These are phyloP conservation scores for Aspergillus arachidicola DNA, from an alignment of 2,329 filamentous ascomycete species.

Conservation along the genomic window DNA sequence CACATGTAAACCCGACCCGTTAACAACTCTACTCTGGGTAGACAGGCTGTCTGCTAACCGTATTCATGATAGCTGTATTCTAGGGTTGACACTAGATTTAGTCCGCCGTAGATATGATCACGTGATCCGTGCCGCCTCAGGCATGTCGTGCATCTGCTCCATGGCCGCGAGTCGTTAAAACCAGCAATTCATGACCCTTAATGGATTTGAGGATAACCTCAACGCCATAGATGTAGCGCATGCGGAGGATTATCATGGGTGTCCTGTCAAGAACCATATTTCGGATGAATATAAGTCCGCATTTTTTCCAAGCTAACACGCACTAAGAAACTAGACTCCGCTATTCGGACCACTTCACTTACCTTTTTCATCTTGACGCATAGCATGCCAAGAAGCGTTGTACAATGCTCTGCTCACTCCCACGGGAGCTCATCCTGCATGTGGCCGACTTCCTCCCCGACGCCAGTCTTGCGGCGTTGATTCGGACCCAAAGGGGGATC, in stretches of 20 bases:
- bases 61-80: no score
- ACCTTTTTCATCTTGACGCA: not conserved
- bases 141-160: no score
- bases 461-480: not conserved
- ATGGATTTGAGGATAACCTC: no score
- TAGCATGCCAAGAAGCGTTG: not conserved
- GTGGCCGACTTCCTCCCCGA: not conserved
- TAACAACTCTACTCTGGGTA: no score
- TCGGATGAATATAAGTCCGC: not conserved
- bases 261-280: accelerated
- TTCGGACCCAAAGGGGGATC: not conserved
- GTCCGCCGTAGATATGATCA: no score
- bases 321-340: not conserved
- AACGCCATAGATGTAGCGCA: not conserved
- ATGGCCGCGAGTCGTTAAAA: no score
- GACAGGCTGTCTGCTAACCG: no score
- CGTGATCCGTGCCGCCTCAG: no score
- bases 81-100: no score
- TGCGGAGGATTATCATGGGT: not conserved
- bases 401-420: not conserved
- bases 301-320: not conserved
- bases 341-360: not conserved
- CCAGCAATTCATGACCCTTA: no score
- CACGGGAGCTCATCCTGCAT: not conserved
- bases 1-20: no score